Base-by-base conservation (phyloP, 1,284 basidiomycete genomes). In the Austroboletus niveus region DNA sequence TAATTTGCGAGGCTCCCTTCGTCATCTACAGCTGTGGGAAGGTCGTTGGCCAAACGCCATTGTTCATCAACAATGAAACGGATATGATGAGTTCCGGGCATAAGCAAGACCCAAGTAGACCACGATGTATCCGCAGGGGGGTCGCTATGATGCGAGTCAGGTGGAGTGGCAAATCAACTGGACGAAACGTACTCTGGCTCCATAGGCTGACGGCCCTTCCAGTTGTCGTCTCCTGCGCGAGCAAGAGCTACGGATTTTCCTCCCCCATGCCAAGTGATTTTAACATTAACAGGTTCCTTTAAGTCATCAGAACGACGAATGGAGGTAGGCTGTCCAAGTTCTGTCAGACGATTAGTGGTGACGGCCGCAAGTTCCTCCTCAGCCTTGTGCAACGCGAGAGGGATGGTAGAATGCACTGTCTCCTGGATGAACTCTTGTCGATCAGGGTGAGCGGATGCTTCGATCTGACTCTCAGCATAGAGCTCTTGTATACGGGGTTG, bases 1-100 rank as follows among this genome's bases (percentile, higher is more conserved):
- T 97, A 98, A 74, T 99, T 99, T 58, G 97, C 94, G 48, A 99
- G 76, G 32, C 90, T 91, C 31, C 97, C 96, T 63, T 97, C 92
- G 61, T 94, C 92, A 67, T 98, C 95, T 31, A 94, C 93, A 1
- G 95, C 93, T 2, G 92, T 91, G 8, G 94, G 89, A 22, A 97
- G 80, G 58, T 94, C 86, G 51, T 86, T 79, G 6, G 85, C 79
- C 12, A 86, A 75, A 53, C 87, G 84, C 87, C 89, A 94, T 47
- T 87, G 82, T 53, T 92, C 89, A 70, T 99, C 97, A 54, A 99
- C 93, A 59, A 98, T 84, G 76, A 98, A 99, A 59, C 95, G 94
- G 66, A 98, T 81, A 55, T 96, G 91, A 67, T 99, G 95, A 2
- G 94, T 95, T 22, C 96, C 97, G 0, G 95, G 94, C 12, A 86